These are phyloP conservation scores for Clarireedia hainanense DNA, from an alignment of 2,329 filamentous ascomycete species.

Conservation along the genomic window DNA sequence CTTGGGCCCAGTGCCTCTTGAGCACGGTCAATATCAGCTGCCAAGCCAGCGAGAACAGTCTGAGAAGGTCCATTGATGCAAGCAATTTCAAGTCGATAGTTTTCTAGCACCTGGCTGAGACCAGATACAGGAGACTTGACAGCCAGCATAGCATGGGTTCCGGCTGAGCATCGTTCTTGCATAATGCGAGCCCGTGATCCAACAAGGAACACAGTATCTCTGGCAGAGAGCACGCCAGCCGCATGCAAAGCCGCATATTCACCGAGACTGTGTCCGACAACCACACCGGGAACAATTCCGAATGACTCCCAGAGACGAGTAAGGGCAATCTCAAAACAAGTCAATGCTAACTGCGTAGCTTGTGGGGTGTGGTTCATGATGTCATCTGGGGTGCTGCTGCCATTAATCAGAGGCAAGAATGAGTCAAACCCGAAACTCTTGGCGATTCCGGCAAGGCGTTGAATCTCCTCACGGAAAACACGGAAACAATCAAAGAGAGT, in stretches of 20 bases:
- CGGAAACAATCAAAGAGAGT: background rate
- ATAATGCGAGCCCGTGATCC: conserved; percentile 58
- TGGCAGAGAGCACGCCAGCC: conserved; percentile 62
- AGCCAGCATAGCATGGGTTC: conserved; percentile 59
- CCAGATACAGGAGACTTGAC: conserved; percentile 13
- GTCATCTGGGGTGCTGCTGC: background rate
- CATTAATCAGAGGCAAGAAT: conserved; percentile 32
- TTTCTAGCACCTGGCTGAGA: background rate
- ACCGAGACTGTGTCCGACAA: conserved; percentile 57
- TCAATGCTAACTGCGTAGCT: background rate
- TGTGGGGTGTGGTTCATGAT: background rate
- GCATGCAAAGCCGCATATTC: conserved; percentile 66
- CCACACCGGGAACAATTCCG: conserved; percentile 45
- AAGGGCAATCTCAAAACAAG: conserved; percentile 29
- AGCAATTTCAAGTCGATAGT: background rate
- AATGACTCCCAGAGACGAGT: conserved; percentile 45
- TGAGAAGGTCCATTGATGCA: background rate
- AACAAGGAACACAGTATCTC: conserved; percentile 64
- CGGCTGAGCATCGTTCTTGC: conserved; percentile 52
- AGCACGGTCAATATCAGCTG: background rate
- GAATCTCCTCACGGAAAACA: background rate
- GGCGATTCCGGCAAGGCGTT: conserved; percentile 11
- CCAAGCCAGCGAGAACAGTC: background rate
- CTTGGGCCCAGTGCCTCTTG: background rate
- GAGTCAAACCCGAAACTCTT: conserved; percentile 20